Percentiles rank a stretch among this genome's conserved stretches.
Conservation (phyloP, 1,284 basidiomycete species). For the Tilletia caries region DNA sequence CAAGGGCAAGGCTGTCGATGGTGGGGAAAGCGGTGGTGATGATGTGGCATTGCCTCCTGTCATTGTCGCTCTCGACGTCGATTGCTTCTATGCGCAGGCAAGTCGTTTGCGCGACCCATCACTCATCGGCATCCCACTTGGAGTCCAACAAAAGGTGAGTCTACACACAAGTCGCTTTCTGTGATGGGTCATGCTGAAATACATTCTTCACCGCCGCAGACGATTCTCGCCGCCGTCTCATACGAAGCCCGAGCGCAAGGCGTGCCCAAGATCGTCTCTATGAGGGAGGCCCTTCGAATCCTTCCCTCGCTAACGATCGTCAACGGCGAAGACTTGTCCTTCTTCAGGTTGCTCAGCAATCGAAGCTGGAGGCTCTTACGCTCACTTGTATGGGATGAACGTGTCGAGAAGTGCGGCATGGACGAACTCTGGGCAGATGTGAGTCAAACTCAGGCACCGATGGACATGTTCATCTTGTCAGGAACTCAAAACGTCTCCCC, state of each 20-base stretch:
- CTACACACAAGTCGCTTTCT: no score
- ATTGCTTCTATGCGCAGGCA: conserved; percentile 70
- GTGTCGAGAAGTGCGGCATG: conserved; percentile 55
- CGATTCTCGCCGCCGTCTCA: conserved; percentile 53
- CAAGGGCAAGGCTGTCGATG: conserved; percentile 9
- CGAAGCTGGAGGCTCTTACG: conserved; percentile 48
- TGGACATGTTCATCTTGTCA: background rate
- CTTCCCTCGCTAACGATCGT: conserved; percentile 54
- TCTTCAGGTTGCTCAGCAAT: conserved; percentile 48
- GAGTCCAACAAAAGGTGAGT: conserved; percentile 54
- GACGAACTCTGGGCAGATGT: conserved; percentile 56
- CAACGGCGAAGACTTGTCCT: conserved; percentile 54
- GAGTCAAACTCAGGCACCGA: background rate
- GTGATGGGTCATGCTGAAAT: background rate
- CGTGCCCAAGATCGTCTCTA: conserved; percentile 49
- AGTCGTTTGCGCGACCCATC: conserved; percentile 51
- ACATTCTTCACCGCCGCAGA: background rate
- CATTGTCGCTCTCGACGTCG: conserved; percentile 91
- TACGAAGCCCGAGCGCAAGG: conserved; percentile 55
- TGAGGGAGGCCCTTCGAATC: conserved; percentile 46
- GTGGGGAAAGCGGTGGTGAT: background rate
- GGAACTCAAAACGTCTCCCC: background rate
- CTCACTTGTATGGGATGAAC: conserved; percentile 34
- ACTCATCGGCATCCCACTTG: conserved; percentile 52
- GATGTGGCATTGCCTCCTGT: background rate